phyloP scores from a whole-genome alignment of 2,329 filamentous ascomycete genomes.

The Colletotrichum destructivum region DNA sequence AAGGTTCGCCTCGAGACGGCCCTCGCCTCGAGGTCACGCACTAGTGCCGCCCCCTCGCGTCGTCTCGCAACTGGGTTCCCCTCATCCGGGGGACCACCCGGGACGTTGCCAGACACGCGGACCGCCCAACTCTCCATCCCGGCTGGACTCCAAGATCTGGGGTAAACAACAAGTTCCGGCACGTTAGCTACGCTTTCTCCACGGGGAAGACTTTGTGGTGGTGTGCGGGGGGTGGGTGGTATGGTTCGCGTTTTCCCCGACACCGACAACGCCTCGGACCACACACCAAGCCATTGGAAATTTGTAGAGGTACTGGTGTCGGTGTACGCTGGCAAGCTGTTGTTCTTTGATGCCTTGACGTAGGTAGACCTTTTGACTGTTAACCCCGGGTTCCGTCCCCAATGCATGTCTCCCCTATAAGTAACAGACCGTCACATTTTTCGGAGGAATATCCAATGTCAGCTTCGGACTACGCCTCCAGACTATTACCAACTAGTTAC shows the following conservation, averaged over 20 bases:
- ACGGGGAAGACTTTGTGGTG: conserved; percentile 5
- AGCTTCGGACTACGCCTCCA: neutral
- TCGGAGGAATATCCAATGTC: neutral
- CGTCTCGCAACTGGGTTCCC: conserved; percentile 1
- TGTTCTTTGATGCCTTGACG: neutral
- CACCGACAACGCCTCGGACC: neutral
- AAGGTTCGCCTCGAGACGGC: conserved; percentile 11
- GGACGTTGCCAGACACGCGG: neutral
- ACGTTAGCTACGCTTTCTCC: conserved; percentile 18
- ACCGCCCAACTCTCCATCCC: neutral
- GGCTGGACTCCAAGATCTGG: conserved; percentile 9
- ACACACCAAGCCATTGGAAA: neutral
- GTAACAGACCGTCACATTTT: neutral
- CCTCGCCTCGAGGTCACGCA: conserved; percentile 23
- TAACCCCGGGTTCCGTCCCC: neutral
- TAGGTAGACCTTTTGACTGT: neutral
- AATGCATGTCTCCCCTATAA: neutral
- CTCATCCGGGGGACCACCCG: conserved; percentile 19
- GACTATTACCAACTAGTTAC: neutral
- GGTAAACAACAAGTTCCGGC: conserved; percentile 14
- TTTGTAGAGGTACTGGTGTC: neutral
- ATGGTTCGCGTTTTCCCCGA: neutral
- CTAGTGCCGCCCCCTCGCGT: neutral
- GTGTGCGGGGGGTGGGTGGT: neutral
- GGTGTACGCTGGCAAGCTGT: neutral